These are phyloP conservation scores for Leptomonas seymouri DNA, from an alignment of 208 protist species.

Conservation along the genomic window DNA sequence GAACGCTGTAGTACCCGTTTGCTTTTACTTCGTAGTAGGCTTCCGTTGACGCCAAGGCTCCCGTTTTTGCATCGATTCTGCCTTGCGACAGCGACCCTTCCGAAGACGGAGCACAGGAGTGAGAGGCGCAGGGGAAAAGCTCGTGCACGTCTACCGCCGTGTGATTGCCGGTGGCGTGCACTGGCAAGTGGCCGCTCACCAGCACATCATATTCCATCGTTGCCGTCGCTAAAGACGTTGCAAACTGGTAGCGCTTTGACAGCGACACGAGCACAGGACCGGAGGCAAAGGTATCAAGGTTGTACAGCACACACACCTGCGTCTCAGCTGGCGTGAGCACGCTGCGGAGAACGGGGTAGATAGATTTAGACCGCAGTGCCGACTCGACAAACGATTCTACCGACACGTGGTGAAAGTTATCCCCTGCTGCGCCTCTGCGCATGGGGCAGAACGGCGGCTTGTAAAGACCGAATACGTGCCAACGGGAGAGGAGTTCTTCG, in stretches of 20 bases:
- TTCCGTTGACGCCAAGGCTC: neutral
- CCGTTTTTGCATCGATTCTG: neutral
- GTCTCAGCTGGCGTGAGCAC: constrained; percentile 33
- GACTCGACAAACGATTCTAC: constrained; percentile 82
- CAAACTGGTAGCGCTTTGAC: constrained; percentile 41
- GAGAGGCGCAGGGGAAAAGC: constrained; percentile 28
- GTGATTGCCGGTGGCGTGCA: constrained; percentile 33
- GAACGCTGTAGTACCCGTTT: constrained; percentile 82
- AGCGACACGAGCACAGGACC: constrained; percentile 79
- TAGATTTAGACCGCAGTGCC: constrained; percentile 53
- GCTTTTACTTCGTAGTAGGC: constrained; percentile 52
- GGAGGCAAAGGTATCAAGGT: constrained; percentile 65
- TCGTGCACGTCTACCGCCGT: constrained; percentile 20
- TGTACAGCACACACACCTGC: constrained; percentile 78
- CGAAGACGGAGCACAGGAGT: neutral
- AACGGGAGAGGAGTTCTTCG: constrained; percentile 45
- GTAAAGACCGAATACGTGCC: constrained; percentile 75
- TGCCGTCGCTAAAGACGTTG: constrained; percentile 49
- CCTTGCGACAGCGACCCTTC: neutral
- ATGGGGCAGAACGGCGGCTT: constrained; percentile 92
- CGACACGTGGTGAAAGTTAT: constrained; percentile 83
- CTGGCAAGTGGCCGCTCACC: constrained; percentile 67
- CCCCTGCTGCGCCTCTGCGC: constrained; percentile 54
- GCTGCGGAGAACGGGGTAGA: constrained; percentile 50
- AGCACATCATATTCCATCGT: constrained; percentile 82